Conservation (phyloP, 2,329 filamentous ascomycete species). For the Calonectria leucothoes region DNA sequence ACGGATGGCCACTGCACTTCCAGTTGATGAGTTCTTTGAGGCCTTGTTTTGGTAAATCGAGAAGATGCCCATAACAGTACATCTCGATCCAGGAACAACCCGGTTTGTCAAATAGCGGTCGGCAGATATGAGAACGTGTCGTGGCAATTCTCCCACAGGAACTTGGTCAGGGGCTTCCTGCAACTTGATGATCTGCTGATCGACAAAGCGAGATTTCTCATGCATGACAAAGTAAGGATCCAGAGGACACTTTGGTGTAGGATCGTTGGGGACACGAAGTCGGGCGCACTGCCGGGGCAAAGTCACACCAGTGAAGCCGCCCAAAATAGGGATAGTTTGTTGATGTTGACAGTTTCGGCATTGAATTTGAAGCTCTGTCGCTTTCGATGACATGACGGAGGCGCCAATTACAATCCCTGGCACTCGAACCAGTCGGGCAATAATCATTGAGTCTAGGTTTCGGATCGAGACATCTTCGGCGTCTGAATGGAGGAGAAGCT, state of each 20-base stretch:
- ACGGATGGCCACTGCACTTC: slow-evolving; percentile 90
- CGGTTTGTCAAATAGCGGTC: slow-evolving; percentile 95
- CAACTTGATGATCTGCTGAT: slow-evolving; percentile 97
- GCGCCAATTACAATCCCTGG: slow-evolving; percentile 98
- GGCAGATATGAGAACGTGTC: slow-evolving; percentile 96
- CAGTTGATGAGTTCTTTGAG: slow-evolving; percentile 78
- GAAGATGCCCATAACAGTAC: slow-evolving; percentile 96
- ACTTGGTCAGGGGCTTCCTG: slow-evolving; percentile 98
- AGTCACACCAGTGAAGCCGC: slow-evolving; percentile 88
- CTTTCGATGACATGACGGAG: slow-evolving; percentile 96
- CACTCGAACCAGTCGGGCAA: slow-evolving; percentile 94
- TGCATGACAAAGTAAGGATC: slow-evolving; percentile 97
- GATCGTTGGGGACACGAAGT: slow-evolving; percentile 72
- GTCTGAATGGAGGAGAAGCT: slow-evolving; percentile 93
- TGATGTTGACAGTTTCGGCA: slow-evolving; percentile 87
- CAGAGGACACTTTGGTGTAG: slow-evolving; percentile 81
- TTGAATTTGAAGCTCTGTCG: slow-evolving; percentile 85
- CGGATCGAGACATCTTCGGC: slow-evolving; percentile 93
- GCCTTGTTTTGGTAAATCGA: slow-evolving; percentile 97
- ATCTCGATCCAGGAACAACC: slow-evolving; percentile 93
- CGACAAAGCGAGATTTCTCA: slow-evolving; percentile 93
- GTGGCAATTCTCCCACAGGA: slow-evolving; percentile 92
- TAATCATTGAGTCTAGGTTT: slow-evolving; percentile 91
- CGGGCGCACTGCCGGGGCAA: slow-evolving; percentile 84
- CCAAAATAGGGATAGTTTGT: slow-evolving; percentile 77